Percentiles rank a stretch among this genome's conserved stretches.
Conservation (phyloP, 441 rosid species). For the Pelargonium australe region DNA sequence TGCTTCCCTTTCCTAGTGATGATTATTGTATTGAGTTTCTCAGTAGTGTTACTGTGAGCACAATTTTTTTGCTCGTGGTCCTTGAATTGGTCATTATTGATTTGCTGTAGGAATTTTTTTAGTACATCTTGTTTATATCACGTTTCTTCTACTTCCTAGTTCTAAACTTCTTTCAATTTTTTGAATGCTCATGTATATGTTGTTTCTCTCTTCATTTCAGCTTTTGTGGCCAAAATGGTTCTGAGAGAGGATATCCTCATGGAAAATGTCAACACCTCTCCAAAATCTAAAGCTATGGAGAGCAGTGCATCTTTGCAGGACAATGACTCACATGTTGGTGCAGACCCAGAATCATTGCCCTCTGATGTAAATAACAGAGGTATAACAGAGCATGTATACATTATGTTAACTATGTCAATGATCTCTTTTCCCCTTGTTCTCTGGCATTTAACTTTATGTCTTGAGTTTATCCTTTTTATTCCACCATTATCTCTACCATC, state of each 20-base stretch:
- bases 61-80: not conserved
- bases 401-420: not conserved
- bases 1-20: not conserved
- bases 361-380: constrained; percentile 33
- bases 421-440: not conserved
- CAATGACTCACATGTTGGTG: constrained; percentile 18
- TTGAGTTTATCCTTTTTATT: not conserved
- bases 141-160: too few relatives aligned
- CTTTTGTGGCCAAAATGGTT: constrained; percentile 60
- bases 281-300: constrained; percentile 31
- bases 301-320: constrained; percentile 26
- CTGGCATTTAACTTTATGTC: constrained; percentile 1
- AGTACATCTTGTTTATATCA: too few relatives aligned
- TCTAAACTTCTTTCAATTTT: not conserved
- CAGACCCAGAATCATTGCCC: constrained; percentile 23
- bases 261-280: constrained; percentile 40
- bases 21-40: not conserved
- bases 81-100: constrained; percentile 2
- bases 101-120: not conserved
- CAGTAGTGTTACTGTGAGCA: not conserved
- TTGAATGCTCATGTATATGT: not conserved
- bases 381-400: constrained; percentile 14
- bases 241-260: constrained; percentile 42
- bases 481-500: not conserved
- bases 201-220: constrained; percentile 27